These are phyloP conservation scores for Plasmodium inui DNA, from an alignment of 169 alveolate genomes.

Conservation along the genomic window DNA sequence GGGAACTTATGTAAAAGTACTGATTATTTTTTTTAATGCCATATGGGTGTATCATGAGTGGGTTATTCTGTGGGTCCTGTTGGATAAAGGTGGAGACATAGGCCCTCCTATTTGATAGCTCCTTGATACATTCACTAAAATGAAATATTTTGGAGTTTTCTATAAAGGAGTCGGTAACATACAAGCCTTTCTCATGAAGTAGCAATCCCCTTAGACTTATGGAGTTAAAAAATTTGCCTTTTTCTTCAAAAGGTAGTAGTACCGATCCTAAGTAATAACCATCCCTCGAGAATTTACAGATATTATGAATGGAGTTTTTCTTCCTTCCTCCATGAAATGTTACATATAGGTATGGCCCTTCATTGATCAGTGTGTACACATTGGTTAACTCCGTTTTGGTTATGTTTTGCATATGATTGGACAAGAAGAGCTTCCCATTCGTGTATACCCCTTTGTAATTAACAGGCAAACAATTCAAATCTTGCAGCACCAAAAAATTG, in stretches of 20 bases:
- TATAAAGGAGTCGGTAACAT: slow-evolving; percentile 66
- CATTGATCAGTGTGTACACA: slow-evolving; percentile 32
- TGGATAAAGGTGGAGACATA: slow-evolving; percentile 36
- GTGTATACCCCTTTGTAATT: slow-evolving; percentile 60
- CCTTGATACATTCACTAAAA: slow-evolving; percentile 31
- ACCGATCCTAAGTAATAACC: slow-evolving; percentile 74
- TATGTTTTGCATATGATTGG: slow-evolving; percentile 13
- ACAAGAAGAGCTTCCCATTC: slow-evolving; percentile 37
- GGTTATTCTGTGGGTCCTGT: slow-evolving; percentile 36
- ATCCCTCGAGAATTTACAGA: slow-evolving; percentile 75
- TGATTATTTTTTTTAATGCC: slow-evolving; percentile 57
- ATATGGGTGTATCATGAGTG: slow-evolving; percentile 75
- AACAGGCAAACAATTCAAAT: slow-evolving; percentile 69
- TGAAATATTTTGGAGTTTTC: slow-evolving; percentile 59
- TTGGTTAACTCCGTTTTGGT: not conserved
- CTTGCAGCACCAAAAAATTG: slow-evolving; percentile 68
- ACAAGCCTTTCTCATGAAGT: slow-evolving; percentile 17
- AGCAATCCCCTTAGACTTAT: slow-evolving; percentile 73
- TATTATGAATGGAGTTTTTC: slow-evolving; percentile 69
- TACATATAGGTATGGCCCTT: slow-evolving; percentile 55
- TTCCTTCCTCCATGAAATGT: slow-evolving; percentile 75
- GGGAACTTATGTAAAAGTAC: slow-evolving; percentile 70
- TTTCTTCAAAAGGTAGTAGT: slow-evolving; percentile 68
- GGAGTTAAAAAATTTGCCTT: slow-evolving; percentile 65
- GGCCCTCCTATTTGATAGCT: slow-evolving; percentile 64